Percentiles rank a stretch among this genome's conserved stretches.
phyloP scores from a whole-genome alignment of 2,329 filamentous ascomycete genomes.

The Aspergillus ochraceus region DNA sequence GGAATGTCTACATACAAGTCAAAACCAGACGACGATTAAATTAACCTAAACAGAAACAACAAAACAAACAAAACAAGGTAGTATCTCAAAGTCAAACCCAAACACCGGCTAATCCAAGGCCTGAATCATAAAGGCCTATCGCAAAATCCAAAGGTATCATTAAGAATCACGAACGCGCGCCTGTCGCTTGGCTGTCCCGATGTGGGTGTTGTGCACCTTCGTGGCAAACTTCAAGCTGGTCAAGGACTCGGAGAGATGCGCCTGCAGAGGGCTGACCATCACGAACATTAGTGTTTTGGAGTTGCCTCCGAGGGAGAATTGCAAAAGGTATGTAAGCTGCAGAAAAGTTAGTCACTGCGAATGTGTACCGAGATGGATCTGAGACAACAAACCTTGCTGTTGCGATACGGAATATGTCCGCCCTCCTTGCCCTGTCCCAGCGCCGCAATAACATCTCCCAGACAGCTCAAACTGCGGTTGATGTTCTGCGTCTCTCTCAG shows the following conservation, averaged over 20 bases:
- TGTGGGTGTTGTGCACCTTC: slow-evolving; percentile 86
- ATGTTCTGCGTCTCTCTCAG: slow-evolving; percentile 96
- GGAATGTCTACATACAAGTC: neutral
- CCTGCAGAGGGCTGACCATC: slow-evolving; percentile 91
- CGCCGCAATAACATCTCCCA: slow-evolving; percentile 92
- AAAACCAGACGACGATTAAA: neutral
- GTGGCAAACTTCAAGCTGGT: slow-evolving; percentile 95
- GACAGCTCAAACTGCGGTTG: slow-evolving; percentile 88
- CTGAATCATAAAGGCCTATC: slow-evolving; percentile 31
- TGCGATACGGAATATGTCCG: slow-evolving; percentile 86
- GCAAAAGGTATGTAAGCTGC: slow-evolving; percentile 84
- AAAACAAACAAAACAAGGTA: neutral
- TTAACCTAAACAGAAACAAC: neutral
- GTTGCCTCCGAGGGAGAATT: slow-evolving; percentile 92
- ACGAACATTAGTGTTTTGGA: slow-evolving; percentile 99
- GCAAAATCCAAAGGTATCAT: slow-evolving; percentile 19
- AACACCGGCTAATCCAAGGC: slow-evolving; percentile 29
- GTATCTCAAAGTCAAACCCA: slow-evolving; percentile 18
- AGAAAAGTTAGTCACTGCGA: slow-evolving; percentile 18
- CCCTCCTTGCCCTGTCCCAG: slow-evolving; percentile 78
- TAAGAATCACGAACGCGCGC: slow-evolving; percentile 37
- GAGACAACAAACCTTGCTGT: slow-evolving; percentile 70
- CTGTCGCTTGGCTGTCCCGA: slow-evolving; percentile 71
- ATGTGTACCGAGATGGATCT: neutral
- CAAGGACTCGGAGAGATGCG: slow-evolving; percentile 86